Evolutionary conservation across 139 green algal genomes (phyloP), one percentile per base, ranked within the genome.

Genomic region (Coccomyxa sp.): DNA sequence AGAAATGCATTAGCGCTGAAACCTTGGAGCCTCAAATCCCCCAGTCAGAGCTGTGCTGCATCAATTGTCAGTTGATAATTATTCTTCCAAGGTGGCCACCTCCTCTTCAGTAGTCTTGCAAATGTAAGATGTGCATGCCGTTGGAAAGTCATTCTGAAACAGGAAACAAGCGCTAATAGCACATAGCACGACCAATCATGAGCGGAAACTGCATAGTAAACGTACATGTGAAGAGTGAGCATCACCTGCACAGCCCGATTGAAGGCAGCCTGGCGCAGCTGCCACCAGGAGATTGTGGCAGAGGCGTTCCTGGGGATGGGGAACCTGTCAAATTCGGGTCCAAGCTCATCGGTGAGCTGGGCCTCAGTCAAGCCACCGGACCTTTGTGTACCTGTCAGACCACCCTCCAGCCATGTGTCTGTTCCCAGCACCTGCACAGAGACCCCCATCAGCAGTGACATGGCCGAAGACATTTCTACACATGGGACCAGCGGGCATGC

Each of bases 201-300:
- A 28, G 63, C 63, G 4, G 63, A 25, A 25, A 71, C 63, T 71
- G 63, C 63, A 71, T 75, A 45, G 30, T 58, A 23, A 38, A 67
- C 15, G 68, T 58, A 12, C 51, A 31, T n/a, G 21, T 38, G 16
- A 67, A 74, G 51, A 66, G 13, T 13, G 0, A n/a, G 58, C 13
- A 23, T 31, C 59, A 82, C 76, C 82, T 77, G 67, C 17, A 77
- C 23, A 18, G 71, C 71, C 23, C 71, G 31, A 38, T 86, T 74
- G 23, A 86, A 71, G 63, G 76, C 77, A 31, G 63, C 85, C 88
- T 97, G 91, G 25, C 94, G 89, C 23, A 83, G 75, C 82, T 92
- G 85, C 94, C 94, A 97, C 94, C 94, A 97, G 13, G 88, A 87
- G 66, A 97, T 93, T 57, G 94, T 97, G 78, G 81, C 81, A 60